These are phyloP conservation scores for Gentiana straminea DNA, from an alignment of 257 asterid genomes.

Conservation along the genomic window DNA sequence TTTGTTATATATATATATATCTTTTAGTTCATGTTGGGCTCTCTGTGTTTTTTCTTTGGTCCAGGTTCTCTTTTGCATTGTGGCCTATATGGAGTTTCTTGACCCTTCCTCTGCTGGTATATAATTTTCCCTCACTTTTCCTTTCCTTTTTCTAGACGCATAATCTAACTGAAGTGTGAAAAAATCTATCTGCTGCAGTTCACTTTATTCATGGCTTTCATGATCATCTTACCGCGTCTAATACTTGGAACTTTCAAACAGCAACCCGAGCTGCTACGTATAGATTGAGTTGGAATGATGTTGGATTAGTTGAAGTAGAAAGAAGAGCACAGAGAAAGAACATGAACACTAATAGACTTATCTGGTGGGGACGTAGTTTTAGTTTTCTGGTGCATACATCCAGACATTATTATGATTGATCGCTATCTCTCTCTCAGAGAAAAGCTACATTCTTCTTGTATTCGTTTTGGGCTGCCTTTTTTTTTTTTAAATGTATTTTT, in stretches of 20 bases:
- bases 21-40: conserved; percentile 1
- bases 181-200: conserved; percentile 29
- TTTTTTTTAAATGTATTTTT: background rate
- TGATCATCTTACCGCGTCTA: conserved; percentile 44
- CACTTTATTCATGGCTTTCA: conserved; percentile 55
- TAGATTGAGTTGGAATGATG: conserved; percentile 26
- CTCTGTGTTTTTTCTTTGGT: background rate
- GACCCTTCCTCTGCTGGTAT: conserved; percentile 53
- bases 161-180: conserved; percentile 2
- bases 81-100: conserved; percentile 64
- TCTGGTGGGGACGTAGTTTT: conserved; percentile 1
- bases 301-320: conserved; percentile 12
- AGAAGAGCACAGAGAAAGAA: conserved; percentile 6
- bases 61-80: conserved; percentile 45
- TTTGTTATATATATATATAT: background rate
- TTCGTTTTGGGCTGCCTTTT: too few relatives aligned
- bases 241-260: conserved; percentile 33
- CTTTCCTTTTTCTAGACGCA: background rate
- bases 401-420: background rate
- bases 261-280: conserved; percentile 38
- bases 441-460: background rate
- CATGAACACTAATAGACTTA: too few relatives aligned
- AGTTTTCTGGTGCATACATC: conserved; percentile 3
- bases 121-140: conserved; percentile 5
- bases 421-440: background rate